Conservation (phyloP, 2,329 filamentous ascomycete genomes). For the Paracorniculantispora psalliotae region DNA sequence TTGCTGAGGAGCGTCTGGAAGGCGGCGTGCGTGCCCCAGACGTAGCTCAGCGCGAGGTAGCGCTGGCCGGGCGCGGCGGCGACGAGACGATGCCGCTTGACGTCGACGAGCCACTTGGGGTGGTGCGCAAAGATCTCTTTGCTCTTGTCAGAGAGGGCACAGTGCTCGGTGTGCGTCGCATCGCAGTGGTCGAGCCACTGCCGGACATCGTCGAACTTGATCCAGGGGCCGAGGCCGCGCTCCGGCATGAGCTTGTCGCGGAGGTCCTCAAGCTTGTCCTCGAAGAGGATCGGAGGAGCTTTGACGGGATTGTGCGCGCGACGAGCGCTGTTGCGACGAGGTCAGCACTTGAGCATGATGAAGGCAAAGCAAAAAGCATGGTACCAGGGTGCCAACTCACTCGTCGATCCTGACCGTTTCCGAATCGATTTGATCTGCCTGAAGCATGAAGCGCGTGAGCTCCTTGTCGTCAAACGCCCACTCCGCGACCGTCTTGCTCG, state of each 20-base stretch:
- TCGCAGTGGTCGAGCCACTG: constrained; percentile 14
- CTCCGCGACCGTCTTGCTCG: background rate
- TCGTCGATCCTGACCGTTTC: background rate
- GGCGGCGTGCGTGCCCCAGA: constrained; percentile 15
- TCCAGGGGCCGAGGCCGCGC: constrained; percentile 11
- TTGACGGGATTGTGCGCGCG: background rate
- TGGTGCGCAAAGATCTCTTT: constrained; percentile 2
- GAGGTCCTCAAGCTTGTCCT: constrained; percentile 12
- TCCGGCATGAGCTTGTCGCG: constrained; percentile 10
- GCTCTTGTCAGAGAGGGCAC: background rate
- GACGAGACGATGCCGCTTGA: constrained; percentile 3
- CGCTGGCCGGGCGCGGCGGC: background rate
- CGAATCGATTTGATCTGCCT: background rate
- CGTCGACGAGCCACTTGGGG: constrained; percentile 8
- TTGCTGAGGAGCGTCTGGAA: constrained; percentile 9
- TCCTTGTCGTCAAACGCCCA: constrained; percentile 1
- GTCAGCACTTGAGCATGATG: background rate
- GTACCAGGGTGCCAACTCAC: too few species aligned
- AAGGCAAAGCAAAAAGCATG: too few species aligned
- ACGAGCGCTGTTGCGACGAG: background rate
- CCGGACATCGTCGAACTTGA: background rate
- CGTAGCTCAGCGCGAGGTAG: constrained; percentile 20
- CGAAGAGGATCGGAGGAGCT: constrained; percentile 4
- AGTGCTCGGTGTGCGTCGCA: background rate
- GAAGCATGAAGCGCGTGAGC: background rate